Percentiles rank a stretch among this genome's conserved stretches.
These are phyloP conservation scores for Fusarium tuaranense DNA, from an alignment of 2,329 filamentous ascomycete species.

Conservation along the genomic window DNA sequence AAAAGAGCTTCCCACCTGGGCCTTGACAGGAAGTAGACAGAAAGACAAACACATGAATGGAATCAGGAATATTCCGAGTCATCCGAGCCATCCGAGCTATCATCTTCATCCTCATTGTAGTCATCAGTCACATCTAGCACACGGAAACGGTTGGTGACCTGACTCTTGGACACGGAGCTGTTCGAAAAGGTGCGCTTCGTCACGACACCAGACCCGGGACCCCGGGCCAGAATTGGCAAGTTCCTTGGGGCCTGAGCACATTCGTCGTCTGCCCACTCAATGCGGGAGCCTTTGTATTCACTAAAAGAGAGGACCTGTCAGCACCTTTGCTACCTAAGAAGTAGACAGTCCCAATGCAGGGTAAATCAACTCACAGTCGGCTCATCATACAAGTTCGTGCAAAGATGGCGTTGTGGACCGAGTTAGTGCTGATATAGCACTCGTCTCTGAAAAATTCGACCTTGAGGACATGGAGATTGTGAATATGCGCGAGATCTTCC, in stretches of 20 bases:
- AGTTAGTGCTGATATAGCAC: constrained; percentile 80
- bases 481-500: constrained; percentile 83
- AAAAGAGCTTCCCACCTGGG: background rate
- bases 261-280: constrained; percentile 80
- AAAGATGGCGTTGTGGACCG: constrained; percentile 79
- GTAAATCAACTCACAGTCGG: constrained; percentile 55
- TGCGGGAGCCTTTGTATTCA: constrained; percentile 76
- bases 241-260: constrained; percentile 69
- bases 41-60: background rate
- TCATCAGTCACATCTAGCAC: constrained; percentile 64
- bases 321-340: background rate
- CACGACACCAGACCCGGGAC: background rate
- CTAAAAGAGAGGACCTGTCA: constrained; percentile 55
- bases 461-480: constrained; percentile 79
- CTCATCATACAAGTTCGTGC: constrained; percentile 84
- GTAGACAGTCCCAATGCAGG: background rate
- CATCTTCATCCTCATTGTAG: constrained; percentile 47
- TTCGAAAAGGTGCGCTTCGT: background rate
- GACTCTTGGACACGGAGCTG: constrained; percentile 39
- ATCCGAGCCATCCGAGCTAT: constrained; percentile 48
- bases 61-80: constrained; percentile 20
- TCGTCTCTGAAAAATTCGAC: constrained; percentile 69
- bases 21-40: background rate
- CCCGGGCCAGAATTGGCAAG: constrained; percentile 17
- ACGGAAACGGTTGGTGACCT: constrained; percentile 70